Conservation (phyloP, 2,329 filamentous ascomycete genomes). For the Blumeriella jaapii region DNA sequence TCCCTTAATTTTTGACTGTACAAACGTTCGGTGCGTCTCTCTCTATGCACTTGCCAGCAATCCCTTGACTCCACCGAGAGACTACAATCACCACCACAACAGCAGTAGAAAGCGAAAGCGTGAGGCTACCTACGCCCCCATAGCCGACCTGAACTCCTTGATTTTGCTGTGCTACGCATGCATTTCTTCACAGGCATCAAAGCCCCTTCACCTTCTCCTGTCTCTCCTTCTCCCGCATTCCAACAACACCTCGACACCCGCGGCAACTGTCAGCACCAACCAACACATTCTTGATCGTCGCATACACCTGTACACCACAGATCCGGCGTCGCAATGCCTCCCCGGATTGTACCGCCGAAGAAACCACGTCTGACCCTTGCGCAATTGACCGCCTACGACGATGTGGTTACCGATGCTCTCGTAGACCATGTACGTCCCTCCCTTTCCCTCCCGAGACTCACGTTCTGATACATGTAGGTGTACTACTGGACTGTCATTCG, state of each 20-base stretch:
- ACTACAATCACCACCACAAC: too few species aligned
- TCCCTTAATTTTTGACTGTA: not conserved
- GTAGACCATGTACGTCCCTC: constrained; percentile 72
- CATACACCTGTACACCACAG: constrained; percentile 9
- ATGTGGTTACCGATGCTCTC: constrained; percentile 87
- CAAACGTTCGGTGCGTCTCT: not conserved
- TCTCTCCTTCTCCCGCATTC: too few species aligned
- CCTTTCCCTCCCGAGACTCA: constrained; percentile 1
- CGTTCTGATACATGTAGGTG: constrained; percentile 43
- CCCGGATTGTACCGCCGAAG: constrained; percentile 37
- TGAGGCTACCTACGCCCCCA: too few species aligned
- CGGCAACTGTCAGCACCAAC: not conserved
- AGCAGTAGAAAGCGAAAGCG: too few species aligned
- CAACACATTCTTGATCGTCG: constrained; percentile 6
- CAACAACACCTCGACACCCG: too few species aligned
- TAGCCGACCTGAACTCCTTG: too few species aligned
- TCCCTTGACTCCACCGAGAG: too few species aligned
- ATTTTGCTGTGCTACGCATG: too few species aligned
- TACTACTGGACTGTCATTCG: constrained; percentile 96
- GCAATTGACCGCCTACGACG: constrained; percentile 87
- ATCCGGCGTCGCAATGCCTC: constrained; percentile 28
- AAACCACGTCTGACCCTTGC: constrained; percentile 71
- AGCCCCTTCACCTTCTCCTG: too few species aligned
- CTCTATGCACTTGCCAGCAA: too few species aligned
- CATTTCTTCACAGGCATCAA: too few species aligned